Percentiles rank a stretch among this genome's conserved stretches.
Conservation (phyloP, 2,329 filamentous ascomycete species). For the Calonectria hongkongensis region DNA sequence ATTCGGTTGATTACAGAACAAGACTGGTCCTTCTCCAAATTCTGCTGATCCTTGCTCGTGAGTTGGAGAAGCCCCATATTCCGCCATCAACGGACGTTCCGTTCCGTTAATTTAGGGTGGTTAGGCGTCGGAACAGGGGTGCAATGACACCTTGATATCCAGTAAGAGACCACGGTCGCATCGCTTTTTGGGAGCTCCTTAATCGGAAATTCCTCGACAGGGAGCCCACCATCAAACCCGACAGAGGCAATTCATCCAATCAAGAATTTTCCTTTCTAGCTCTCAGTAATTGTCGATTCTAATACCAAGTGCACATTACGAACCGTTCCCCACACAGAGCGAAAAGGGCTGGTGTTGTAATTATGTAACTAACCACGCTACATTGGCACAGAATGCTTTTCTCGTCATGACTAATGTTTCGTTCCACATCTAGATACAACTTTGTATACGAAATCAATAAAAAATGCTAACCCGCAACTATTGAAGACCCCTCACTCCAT, state of each 20-base stretch:
- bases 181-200: neutral
- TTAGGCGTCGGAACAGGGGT: neutral
- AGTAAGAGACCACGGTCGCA: neutral
- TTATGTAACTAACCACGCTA: no score
- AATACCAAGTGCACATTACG: neutral
- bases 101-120: neutral
- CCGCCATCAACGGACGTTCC: constrained; percentile 7
- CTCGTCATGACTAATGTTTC: no score
- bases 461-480: neutral
- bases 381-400: no score
- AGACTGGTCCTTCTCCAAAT: no score
- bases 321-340: no score
- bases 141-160: neutral
- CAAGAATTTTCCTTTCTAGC: neutral
- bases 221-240: no score
- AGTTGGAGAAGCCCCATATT: neutral
- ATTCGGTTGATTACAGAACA: neutral
- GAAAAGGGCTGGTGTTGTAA: no score
- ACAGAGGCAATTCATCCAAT: neutral
- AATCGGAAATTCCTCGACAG: constrained; percentile 2
- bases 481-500: constrained; percentile 20
- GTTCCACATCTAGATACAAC: no score
- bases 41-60: neutral
- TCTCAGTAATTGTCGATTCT: neutral
- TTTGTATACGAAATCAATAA: no score